Conservation (phyloP, 1,139 yeast species). For the Geotrichum carabidarum region DNA sequence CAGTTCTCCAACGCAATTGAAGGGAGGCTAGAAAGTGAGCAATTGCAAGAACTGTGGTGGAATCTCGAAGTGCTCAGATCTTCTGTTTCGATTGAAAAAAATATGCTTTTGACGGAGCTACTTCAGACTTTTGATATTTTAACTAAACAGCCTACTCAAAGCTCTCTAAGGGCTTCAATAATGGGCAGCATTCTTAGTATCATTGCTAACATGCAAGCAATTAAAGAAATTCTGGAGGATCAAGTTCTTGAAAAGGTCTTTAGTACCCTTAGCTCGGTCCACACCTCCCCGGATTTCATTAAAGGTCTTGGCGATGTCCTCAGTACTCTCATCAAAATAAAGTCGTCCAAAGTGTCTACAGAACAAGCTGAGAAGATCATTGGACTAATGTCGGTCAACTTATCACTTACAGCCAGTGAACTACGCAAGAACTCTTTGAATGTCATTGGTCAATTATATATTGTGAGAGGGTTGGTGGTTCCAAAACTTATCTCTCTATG, state of each 20-base stretch:
- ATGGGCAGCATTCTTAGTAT: constrained; percentile 22
- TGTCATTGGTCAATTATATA: constrained; percentile 38
- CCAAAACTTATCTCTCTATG: constrained; percentile 41
- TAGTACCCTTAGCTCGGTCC: constrained; percentile 10
- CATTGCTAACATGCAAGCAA: constrained; percentile 16
- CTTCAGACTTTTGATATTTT: constrained; percentile 6
- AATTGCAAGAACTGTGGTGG: constrained; percentile 22
- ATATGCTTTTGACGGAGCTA: constrained; percentile 17
- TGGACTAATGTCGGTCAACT: constrained; percentile 7
- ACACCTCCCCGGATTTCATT: constrained; percentile 19
- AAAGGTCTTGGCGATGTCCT: constrained; percentile 20
- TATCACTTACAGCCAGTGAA: constrained; percentile 41
- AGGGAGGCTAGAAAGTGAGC: neutral
- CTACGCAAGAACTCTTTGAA: constrained; percentile 47
- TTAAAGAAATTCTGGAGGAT: constrained; percentile 6
- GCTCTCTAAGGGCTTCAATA: constrained; percentile 19
- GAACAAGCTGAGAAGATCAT: constrained; percentile 4
- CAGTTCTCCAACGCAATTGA: neutral
- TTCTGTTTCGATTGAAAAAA: constrained; percentile 17
- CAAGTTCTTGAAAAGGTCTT: constrained; percentile 12
- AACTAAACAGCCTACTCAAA: neutral
- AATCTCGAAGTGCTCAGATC: constrained; percentile 21
- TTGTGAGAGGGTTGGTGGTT: constrained; percentile 32
- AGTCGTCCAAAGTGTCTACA: constrained; percentile 4
- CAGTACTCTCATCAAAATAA: constrained; percentile 9